These are phyloP conservation scores for Debaryomyces tyrocola DNA, from an alignment of 805 yeast genomes.

Conservation along the genomic window DNA sequence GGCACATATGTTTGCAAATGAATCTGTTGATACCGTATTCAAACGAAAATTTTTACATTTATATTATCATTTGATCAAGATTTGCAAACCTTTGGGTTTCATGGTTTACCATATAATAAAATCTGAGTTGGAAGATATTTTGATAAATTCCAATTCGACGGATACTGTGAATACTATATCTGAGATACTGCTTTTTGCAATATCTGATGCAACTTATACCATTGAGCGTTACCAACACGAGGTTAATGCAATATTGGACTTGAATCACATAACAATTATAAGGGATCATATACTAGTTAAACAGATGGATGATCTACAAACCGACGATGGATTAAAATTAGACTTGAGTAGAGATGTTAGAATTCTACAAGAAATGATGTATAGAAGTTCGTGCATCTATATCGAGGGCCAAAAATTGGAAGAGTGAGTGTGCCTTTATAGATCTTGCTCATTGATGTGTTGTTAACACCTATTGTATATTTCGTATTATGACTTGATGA, in stretches of 20 bases:
- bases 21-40: conserved; percentile 27
- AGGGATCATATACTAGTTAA: conserved; percentile 8
- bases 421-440: conserved; percentile 13
- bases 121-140: conserved; percentile 22
- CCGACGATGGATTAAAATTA: conserved; percentile 13
- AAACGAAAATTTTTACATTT: conserved; percentile 29
- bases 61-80: conserved; percentile 24
- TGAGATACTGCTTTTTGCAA: conserved; percentile 21
- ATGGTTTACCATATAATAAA: conserved; percentile 32
- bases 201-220: conserved; percentile 17
- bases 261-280: conserved; percentile 11
- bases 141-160: conserved; percentile 26
- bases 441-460: not conserved
- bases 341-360: conserved; percentile 15
- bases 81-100: conserved; percentile 19
- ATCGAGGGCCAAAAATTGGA: conserved; percentile 38
- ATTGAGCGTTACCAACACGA: conserved; percentile 9
- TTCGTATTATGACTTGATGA: not conserved
- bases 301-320: conserved; percentile 6
- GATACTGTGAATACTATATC: conserved; percentile 28
- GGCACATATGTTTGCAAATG: conserved; percentile 28
- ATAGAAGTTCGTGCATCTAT: conserved; percentile 35
- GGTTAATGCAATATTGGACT: conserved; percentile 18
- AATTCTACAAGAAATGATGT: conserved; percentile 32
- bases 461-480: not conserved